Conservation (phyloP, 2,329 filamentous ascomycete genomes). For the Aspergillus sp. region DNA sequence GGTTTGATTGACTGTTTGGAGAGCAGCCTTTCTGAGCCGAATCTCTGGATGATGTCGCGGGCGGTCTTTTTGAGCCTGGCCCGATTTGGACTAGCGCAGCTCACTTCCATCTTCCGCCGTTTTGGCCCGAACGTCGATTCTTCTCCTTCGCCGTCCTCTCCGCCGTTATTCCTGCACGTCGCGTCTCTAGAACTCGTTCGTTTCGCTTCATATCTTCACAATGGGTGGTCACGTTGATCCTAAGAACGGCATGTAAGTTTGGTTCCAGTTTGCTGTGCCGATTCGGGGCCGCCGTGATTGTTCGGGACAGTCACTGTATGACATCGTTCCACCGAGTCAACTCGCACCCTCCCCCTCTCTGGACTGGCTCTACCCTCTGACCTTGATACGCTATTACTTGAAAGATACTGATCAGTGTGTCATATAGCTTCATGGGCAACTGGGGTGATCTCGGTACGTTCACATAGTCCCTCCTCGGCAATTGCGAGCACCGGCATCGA, state of each 20-base stretch:
- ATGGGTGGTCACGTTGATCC: slow-evolving; percentile 46
- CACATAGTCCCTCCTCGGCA: slow-evolving; percentile 19
- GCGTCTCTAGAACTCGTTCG: slow-evolving; percentile 19
- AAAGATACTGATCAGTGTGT: slow-evolving; percentile 30
- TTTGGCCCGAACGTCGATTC: slow-evolving; percentile 36
- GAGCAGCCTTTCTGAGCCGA: slow-evolving; percentile 18
- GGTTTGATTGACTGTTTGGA: slow-evolving; percentile 9
- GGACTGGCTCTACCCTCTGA: neutral
- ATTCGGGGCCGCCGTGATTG: neutral
- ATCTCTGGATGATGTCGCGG: slow-evolving; percentile 38
- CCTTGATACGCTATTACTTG: neutral
- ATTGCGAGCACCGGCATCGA: slow-evolving; percentile 5
- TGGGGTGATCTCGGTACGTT: slow-evolving; percentile 78
- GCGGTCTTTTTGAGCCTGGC: slow-evolving; percentile 38
- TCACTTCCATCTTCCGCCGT: slow-evolving; percentile 36
- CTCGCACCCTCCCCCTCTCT: neutral
- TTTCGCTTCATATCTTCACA: slow-evolving; percentile 31
- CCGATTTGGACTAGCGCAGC: slow-evolving; percentile 42
- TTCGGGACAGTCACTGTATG: slow-evolving; percentile 16
- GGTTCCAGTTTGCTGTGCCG: slow-evolving; percentile 10
- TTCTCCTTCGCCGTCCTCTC: slow-evolving; percentile 24
- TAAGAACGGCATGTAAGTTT: slow-evolving; percentile 51
- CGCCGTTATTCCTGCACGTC: slow-evolving; percentile 21
- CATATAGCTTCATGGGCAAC: slow-evolving; percentile 68
- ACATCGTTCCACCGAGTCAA: slow-evolving; percentile 8